Evolutionary conservation across 345 rosid genomes (phyloP).

Genomic region (Eucalyptus viminalis): DNA sequence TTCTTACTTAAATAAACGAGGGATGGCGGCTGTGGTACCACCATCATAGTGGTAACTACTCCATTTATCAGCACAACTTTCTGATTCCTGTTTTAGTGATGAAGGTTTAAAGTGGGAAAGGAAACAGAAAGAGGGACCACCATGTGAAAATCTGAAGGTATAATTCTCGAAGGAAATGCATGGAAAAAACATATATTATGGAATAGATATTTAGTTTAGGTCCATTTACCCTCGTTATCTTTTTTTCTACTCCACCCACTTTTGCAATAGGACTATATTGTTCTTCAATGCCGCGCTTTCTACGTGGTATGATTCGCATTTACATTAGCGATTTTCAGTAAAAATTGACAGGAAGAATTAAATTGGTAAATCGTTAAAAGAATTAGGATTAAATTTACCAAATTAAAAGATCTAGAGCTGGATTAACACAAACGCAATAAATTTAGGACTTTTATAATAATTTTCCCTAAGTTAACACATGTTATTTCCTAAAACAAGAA

Average conservation of each 20-base stretch:
- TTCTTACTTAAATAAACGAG: not conserved
- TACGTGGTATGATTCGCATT: rapidly evolving
- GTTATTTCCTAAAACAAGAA: not conserved
- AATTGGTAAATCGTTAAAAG: too few relatives aligned
- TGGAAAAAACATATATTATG: too few relatives aligned
- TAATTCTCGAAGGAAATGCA: not conserved
- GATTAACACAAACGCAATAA: too few relatives aligned
- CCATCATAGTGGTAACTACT: not conserved
- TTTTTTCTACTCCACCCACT: too few relatives aligned
- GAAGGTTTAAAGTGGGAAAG: not conserved
- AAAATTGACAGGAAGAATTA: rapidly evolving
- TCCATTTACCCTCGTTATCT: rapidly evolving
- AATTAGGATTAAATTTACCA: too few relatives aligned
- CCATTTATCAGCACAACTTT: not conserved
- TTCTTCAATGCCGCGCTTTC: rapidly evolving
- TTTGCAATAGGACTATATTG: too few relatives aligned
- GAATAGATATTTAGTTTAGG: too few relatives aligned
- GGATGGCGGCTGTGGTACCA: not conserved
- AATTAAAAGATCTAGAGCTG: too few relatives aligned
- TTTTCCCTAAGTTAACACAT: not conserved
- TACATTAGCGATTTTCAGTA: rapidly evolving
- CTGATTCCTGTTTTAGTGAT: not conserved
- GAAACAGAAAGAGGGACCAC: not conserved
- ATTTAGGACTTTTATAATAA: too few relatives aligned
- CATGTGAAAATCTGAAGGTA: not conserved